Evolutionary conservation across 78 protist species (phyloP), one percentile per base, ranked within the genome.

Genomic region (Fonticula alba): DNA sequence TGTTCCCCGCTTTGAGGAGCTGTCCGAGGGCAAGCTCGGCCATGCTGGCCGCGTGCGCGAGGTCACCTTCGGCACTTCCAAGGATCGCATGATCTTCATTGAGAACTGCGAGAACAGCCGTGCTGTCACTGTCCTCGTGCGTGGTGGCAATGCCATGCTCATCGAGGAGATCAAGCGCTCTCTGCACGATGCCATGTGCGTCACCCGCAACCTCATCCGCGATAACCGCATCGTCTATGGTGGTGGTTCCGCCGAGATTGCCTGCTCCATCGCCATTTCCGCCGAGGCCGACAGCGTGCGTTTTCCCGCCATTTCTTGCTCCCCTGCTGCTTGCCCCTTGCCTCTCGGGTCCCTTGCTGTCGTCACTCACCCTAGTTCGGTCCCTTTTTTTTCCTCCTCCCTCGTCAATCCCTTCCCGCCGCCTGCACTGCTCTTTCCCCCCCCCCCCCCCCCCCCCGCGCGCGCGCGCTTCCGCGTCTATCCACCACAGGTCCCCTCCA

Each of bases 171-270:
- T 95, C 52, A 87, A 93, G 76, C 81, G 99, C 52, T 72, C 91
- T 26, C 59, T 97, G 40, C 99, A 97, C 83, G 99, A 97, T 64
- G 99, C 99, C 11, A 37, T 97, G 40, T 95, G 99, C 69, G 93
- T 92, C 22, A 90, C 83, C 41, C 91, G 99, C 66, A 95, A 97
- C 78, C 83, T 97, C n/a, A 76, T 97, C 62, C 73, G 87, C 52
- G 98, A 93, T 77, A 78, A 80, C 83, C 75, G 92, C 53, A 70
- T 90, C 40, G 89, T 93, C 43, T 89, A 87, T 55, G 99, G 99
- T 26, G 99, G 99, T 46, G 99, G 98, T 55, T 62, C 96, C 17
- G 76, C 92, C 26, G 99, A 95, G 72, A 78, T 97, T 54, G 76
- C 96, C 29, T 76, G 89, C 80, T 66, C 92, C 27, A 72, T 93